Evolutionary conservation across 176 grass and related monocot species (phyloP), one percentile per base, ranked within the genome.

Genomic region (Avena atlantica): DNA sequence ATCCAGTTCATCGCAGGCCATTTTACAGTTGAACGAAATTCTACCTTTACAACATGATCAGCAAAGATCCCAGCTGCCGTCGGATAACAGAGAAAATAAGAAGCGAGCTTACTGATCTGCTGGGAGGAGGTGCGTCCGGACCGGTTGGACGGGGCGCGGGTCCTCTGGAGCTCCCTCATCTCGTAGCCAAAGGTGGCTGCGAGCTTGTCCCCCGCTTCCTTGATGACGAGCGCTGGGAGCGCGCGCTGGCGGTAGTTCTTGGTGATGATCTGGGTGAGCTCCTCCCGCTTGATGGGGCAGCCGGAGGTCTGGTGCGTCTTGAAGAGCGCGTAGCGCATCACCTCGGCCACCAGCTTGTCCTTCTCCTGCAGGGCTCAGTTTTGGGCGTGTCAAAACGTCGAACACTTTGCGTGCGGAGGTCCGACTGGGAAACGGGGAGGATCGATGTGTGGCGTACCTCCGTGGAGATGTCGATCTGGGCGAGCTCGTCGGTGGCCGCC

Each of bases 201-300:
- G 74, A 98, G 87, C 83, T 87, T 94, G 15, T 91, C 90, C 73
- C 85, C 81, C 10, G 96, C 90, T 73, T 98, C 96, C 52, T 91
- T 94, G 81, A 98, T 98, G 40, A 98, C 87, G 58, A 95, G 86
- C 4, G 89, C 76, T 1, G 96, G 93, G 48, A 95, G 91, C 2
- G 74, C 70, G 7, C 93, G 86, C 82, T 98, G 96, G 70, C 85
- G 84, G 81, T 98, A 98, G 73, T 95, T 95, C 88, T 89, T 98
- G 16, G 93, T 98, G 70, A 98, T n/a, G 48, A 95, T 89, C 50
- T 90, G 87, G 1, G 93, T 94, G 78, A 98, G 77, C 81, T 95
- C 96, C 80, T 95, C 96, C 79, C 96, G 85, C 84, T 91, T 98
- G 86, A 98, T 92, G 70, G 96, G 93, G 84, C 88, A 94, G 29